Percentiles rank a stretch among this genome's conserved stretches.
Evolutionary conservation across 805 yeast genomes (phyloP).

Genomic region (Ogataea sp.): DNA sequence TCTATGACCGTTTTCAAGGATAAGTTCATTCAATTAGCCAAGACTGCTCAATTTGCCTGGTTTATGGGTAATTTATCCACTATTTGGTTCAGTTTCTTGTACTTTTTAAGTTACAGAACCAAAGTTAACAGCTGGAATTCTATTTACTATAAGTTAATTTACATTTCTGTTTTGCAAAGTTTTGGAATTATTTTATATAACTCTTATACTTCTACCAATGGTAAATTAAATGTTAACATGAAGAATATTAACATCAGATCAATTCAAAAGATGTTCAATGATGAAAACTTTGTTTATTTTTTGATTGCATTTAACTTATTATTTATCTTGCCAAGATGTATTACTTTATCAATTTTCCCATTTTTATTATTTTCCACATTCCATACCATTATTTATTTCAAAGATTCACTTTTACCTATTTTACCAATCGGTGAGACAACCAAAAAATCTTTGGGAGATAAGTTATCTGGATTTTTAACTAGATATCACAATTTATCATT

Average conservation of each 20-base stretch:
- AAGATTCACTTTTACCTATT: slow-evolving; percentile 60
- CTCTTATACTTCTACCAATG: slow-evolving; percentile 29
- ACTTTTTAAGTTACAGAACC: slow-evolving; percentile 26
- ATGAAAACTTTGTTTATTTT: slow-evolving; percentile 51
- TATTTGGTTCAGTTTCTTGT: slow-evolving; percentile 31
- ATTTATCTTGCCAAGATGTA: slow-evolving; percentile 44
- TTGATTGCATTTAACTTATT: slow-evolving; percentile 46
- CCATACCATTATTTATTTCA: slow-evolving; percentile 69
- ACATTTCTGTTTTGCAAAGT: slow-evolving; percentile 58
- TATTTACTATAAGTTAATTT: slow-evolving; percentile 50
- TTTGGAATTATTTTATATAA: slow-evolving; percentile 73
- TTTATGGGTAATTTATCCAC: slow-evolving; percentile 52
- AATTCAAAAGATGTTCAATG: slow-evolving; percentile 34
- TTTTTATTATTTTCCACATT: slow-evolving; percentile 71
- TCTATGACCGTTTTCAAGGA: slow-evolving; percentile 5
- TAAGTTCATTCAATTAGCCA: slow-evolving; percentile 9
- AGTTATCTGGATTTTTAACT: slow-evolving; percentile 37
- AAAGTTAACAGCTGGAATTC: slow-evolving; percentile 22
- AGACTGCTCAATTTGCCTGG: slow-evolving; percentile 71
- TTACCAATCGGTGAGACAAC: slow-evolving; percentile 24
- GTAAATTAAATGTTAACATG: slow-evolving; percentile 3
- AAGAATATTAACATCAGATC: too few species aligned
- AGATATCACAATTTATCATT: slow-evolving; percentile 52
- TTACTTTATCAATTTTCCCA: slow-evolving; percentile 59
- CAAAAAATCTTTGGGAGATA: slow-evolving; percentile 3